Evolutionary conservation across 148 eudicot species (phyloP).

Genomic region (Chenopodium quinoa): DNA sequence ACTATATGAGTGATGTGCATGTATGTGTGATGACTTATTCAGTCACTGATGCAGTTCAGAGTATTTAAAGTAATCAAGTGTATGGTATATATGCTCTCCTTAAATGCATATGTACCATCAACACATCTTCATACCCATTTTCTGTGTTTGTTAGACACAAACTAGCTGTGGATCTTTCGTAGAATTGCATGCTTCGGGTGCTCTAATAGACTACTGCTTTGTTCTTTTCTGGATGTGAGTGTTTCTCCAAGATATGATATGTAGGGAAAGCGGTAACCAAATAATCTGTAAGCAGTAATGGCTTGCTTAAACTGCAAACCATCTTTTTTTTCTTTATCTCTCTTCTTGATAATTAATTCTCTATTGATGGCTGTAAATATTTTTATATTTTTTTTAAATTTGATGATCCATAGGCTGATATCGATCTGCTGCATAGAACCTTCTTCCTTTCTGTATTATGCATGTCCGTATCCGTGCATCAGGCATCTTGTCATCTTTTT

Average conservation of each 20-base stretch:
- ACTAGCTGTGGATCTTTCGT: not conserved
- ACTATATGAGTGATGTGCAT: not conserved
- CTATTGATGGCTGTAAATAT: not conserved
- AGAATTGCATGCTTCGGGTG: not conserved
- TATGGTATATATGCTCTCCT: not conserved
- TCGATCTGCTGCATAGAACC: not conserved
- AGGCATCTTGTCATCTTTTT: not conserved
- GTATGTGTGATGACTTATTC: not conserved
- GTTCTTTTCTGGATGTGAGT: not conserved
- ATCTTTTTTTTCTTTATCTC: not conserved
- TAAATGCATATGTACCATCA: not conserved
- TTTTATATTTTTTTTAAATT: not conserved
- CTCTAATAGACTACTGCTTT: not conserved
- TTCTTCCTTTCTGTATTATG: not conserved
- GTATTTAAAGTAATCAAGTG: not conserved
- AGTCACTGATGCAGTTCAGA: not conserved
- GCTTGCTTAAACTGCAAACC: not conserved
- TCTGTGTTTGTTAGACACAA: not conserved
- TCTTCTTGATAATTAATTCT: not conserved
- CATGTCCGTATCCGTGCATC: not conserved
- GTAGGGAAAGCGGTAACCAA: not conserved
- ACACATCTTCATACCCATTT: not conserved
- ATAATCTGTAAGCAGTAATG: not conserved
- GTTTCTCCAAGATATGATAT: not conserved
- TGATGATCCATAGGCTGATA: not conserved